Conservation (phyloP, 176 grass and related monocot genomes). For the Bothriochloa decipiens region DNA sequence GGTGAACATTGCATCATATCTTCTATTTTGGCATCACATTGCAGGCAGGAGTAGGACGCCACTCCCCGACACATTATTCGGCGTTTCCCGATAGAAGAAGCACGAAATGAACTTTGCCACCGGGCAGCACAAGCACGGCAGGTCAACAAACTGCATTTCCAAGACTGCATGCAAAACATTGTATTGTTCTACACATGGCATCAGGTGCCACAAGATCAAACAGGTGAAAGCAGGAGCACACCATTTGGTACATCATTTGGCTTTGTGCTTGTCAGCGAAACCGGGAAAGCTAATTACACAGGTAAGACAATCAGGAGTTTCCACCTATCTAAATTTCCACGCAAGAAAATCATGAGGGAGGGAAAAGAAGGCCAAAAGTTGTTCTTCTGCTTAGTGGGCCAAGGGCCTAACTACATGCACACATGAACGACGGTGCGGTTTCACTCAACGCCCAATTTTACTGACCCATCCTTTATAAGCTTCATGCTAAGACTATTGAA, state of each 20-base stretch:
- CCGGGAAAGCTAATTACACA: constrained; percentile 80
- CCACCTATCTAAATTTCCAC: constrained; percentile 63
- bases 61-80: background rate
- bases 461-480: constrained; percentile 94
- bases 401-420: constrained; percentile 59
- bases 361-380: constrained; percentile 37
- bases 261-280: constrained; percentile 28
- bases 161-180: constrained; percentile 42
- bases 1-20: constrained; percentile 8
- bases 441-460: constrained; percentile 82
- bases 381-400: constrained; percentile 35
- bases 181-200: constrained; percentile 53
- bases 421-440: constrained; percentile 14
- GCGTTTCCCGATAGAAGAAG: background rate
- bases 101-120: background rate
- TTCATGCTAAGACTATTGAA: constrained; percentile 99
- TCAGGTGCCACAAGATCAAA: constrained; percentile 42
- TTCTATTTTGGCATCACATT: constrained; percentile 2
- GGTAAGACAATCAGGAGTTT: constrained; percentile 57
- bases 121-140: background rate
- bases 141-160: constrained; percentile 52
- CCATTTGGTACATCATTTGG: constrained; percentile 36
- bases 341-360: constrained; percentile 56
- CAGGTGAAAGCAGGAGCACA: constrained; percentile 23
- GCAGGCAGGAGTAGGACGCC: background rate